Evolutionary conservation across 108 stramenopile species (phyloP).

Genomic region (Skeletonema tropicum): DNA sequence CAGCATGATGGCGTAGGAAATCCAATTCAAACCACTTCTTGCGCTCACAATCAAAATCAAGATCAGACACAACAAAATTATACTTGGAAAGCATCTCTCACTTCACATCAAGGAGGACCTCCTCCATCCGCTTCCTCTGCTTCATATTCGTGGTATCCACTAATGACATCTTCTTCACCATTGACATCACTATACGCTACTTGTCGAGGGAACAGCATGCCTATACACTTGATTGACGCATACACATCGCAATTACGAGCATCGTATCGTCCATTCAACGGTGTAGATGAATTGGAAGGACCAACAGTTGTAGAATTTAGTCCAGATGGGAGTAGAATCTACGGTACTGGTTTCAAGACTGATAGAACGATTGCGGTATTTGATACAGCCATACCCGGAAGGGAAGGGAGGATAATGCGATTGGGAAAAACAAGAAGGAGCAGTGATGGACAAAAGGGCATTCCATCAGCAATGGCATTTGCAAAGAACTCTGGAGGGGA

Average conservation of each 20-base stretch:
- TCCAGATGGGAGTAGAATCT: slow-evolving; percentile 63
- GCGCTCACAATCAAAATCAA: slow-evolving; percentile 32
- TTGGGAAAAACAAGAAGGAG: slow-evolving; percentile 82
- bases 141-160: slow-evolving; percentile 81
- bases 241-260: slow-evolving; percentile 77
- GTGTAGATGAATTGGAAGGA: slow-evolving; percentile 80
- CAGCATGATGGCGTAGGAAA: not conserved
- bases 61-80: not conserved
- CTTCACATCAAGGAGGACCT: slow-evolving; percentile 63
- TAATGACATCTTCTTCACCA: slow-evolving; percentile 61
- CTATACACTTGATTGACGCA: slow-evolving; percentile 84
- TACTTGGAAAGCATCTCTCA: slow-evolving; percentile 64
- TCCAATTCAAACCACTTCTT: not conserved
- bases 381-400: slow-evolving; percentile 72
- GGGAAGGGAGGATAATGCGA: slow-evolving; percentile 51
- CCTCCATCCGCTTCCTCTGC: slow-evolving; percentile 50
- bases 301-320: slow-evolving; percentile 68
- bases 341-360: slow-evolving; percentile 70
- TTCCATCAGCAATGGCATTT: slow-evolving; percentile 69
- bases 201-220: slow-evolving; percentile 59
- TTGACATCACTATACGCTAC: slow-evolving; percentile 20
- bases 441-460: slow-evolving; percentile 84
- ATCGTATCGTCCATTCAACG: slow-evolving; percentile 80
- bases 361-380: slow-evolving; percentile 80
- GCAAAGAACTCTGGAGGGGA: slow-evolving; percentile 21